A percentile compares a stretch with the other conserved stretches of the same genome.
phyloP scores from a whole-genome alignment of 331 rosid species.

The Pyracantha coccinea region DNA sequence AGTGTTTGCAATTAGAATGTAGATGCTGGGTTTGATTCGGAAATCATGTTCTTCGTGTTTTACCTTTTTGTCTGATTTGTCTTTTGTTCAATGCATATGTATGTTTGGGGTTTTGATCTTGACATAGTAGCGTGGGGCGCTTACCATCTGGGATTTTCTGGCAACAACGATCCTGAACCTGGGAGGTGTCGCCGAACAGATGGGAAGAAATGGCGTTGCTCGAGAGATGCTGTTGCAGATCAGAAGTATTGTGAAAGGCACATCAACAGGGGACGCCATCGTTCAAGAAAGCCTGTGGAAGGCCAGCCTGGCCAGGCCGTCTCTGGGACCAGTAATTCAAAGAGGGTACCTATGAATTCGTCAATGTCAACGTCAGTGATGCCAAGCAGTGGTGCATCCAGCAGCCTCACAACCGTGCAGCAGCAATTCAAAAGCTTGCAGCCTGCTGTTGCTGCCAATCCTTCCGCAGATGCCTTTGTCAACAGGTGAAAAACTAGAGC shows the following conservation, averaged over 20 bases:
- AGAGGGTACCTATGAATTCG: conserved; percentile 10
- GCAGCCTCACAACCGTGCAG: conserved; percentile 8
- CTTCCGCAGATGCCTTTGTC: conserved; percentile 11
- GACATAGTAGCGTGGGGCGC: conserved; percentile 34
- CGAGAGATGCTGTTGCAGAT: conserved; percentile 44
- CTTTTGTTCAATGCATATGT: background rate
- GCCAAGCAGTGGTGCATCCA: conserved; percentile 22
- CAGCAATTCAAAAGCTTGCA: conserved; percentile 30
- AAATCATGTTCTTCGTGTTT: conserved; percentile 6
- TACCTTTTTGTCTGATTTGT: conserved; percentile 5
- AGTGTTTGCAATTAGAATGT: background rate
- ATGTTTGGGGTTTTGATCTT: background rate
- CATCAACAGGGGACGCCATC: conserved; percentile 78
- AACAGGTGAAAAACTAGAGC: conserved; percentile 25
- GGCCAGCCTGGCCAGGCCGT: conserved; percentile 45
- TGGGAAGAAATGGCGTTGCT: conserved; percentile 57
- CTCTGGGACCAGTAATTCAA: conserved; percentile 23
- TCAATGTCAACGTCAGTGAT: conserved; percentile 16
- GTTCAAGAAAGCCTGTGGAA: conserved; percentile 99
- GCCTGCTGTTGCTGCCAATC: conserved; percentile 12
- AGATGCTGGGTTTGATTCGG: conserved; percentile 2
- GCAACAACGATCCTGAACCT: conserved; percentile 39
- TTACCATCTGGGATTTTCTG: conserved; percentile 37
- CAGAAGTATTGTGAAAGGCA: conserved; percentile 53
- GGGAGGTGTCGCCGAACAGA: conserved; percentile 53